These are phyloP conservation scores for Areca catechu DNA, from an alignment of 176 grass and related monocot genomes.

Conservation along the genomic window DNA sequence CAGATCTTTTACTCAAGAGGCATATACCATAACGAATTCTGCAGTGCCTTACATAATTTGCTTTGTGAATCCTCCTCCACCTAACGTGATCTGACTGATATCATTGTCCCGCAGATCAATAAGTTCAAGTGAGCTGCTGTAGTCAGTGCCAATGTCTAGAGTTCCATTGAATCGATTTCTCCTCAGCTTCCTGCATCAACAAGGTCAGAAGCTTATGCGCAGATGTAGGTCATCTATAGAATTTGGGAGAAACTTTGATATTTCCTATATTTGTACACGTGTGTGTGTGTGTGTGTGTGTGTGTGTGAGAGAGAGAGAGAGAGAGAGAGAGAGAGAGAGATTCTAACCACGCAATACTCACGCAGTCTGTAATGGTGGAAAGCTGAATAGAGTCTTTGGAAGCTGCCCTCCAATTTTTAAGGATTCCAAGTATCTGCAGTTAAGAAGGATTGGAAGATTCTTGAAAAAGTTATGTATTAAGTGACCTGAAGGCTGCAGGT, in stretches of 20 bases:
- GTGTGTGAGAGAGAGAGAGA: too few relatives aligned
- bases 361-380: conserved; percentile 56
- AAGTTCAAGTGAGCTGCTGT: conserved; percentile 36
- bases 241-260: not conserved
- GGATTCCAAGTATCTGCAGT: conserved; percentile 54
- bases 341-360: conserved; percentile 26
- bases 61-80: conserved; percentile 29
- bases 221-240: not conserved
- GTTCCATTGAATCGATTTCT: conserved; percentile 66
- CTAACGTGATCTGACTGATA: conserved; percentile 14
- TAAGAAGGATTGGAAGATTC: too few relatives aligned
- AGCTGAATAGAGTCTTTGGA: conserved; percentile 44
- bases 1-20: too few relatives aligned
- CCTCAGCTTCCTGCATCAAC: conserved; percentile 42
- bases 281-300: too few relatives aligned
- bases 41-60: conserved; percentile 42
- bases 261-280: too few relatives aligned
- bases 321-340: too few relatives aligned
- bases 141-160: conserved; percentile 33
- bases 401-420: conserved; percentile 38
- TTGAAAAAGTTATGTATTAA: not conserved
- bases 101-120: conserved; percentile 66
- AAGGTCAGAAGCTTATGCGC: not conserved
- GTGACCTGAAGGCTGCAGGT: not conserved
- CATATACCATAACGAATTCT: too few relatives aligned